Conservation (phyloP, 352 stramenopile genomes). For the Saprolegnia diclina region DNA sequence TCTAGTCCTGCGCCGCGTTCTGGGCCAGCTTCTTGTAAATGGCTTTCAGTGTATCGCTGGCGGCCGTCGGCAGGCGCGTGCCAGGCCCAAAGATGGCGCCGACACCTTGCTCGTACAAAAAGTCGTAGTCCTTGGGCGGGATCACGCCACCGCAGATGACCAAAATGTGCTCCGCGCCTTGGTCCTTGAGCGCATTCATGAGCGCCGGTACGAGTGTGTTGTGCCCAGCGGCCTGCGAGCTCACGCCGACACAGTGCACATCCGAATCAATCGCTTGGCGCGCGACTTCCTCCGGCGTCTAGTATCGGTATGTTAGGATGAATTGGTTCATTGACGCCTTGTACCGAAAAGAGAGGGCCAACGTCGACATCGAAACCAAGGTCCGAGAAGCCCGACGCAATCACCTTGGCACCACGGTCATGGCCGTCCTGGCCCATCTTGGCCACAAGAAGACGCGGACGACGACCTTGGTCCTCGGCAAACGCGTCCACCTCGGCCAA, state of each 20-base stretch:
- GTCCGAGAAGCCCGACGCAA: constrained; percentile 94
- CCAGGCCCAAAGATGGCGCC: constrained; percentile 93
- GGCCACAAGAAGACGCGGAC: constrained; percentile 92
- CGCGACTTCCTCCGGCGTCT: constrained; percentile 53
- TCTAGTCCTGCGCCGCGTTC: constrained; percentile 14
- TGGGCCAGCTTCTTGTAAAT: constrained; percentile 46
- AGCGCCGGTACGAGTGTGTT: constrained; percentile 93
- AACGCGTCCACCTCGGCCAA: constrained; percentile 90
- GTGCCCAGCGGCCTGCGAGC: constrained; percentile 91
- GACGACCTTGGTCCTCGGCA: constrained; percentile 85
- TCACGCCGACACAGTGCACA: constrained; percentile 91
- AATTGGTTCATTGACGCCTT: constrained; percentile 21
- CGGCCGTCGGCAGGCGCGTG: constrained; percentile 86
- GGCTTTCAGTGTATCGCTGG: constrained; percentile 44
- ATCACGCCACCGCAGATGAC: constrained; percentile 96
- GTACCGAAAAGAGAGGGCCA: constrained; percentile 90
- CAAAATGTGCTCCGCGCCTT: constrained; percentile 89
- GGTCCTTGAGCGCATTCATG: constrained; percentile 87
- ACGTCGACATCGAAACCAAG: constrained; percentile 98
- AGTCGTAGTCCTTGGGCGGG: constrained; percentile 93
- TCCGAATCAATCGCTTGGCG: constrained; percentile 91
- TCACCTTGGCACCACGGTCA: constrained; percentile 95
- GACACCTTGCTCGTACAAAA: constrained; percentile 90
- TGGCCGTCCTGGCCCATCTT: constrained; percentile 97
- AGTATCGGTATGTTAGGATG: not conserved